Conservation (phyloP, 768 basidiomycete species). For the Suillus luteus region DNA sequence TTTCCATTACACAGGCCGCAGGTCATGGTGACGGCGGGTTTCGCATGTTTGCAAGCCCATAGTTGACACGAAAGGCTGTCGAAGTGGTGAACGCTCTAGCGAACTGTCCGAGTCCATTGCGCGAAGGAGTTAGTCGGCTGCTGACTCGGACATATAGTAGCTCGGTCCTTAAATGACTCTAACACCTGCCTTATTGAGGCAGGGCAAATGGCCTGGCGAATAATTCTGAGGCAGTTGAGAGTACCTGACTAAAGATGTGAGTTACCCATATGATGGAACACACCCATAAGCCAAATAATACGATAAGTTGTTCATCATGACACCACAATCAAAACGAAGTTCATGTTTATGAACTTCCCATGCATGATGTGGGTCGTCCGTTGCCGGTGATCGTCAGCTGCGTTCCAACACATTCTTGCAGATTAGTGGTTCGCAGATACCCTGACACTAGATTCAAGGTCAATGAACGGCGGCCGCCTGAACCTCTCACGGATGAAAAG, state of each 20-base stretch:
- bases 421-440: background rate
- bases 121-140: background rate
- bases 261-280: background rate
- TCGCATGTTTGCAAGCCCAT: background rate
- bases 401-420: background rate
- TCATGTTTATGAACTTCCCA: background rate
- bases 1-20: background rate
- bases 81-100: background rate
- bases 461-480: too few species aligned
- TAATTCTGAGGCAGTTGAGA: background rate
- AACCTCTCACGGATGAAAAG: background rate
- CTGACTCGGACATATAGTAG: background rate
- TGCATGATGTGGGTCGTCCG: background rate
- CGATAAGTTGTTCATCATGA: background rate
- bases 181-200: background rate
- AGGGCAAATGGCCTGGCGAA: background rate
- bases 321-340: background rate
- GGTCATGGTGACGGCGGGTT: background rate
- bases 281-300: background rate
- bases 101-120: background rate
- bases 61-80: background rate
- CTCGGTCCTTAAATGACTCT: background rate
- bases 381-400: background rate
- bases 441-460: background rate
- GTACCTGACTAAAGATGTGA: background rate